Evolutionary conservation across 1,284 basidiomycete genomes (phyloP).

Genomic region (Fomitiporia mediterranea): DNA sequence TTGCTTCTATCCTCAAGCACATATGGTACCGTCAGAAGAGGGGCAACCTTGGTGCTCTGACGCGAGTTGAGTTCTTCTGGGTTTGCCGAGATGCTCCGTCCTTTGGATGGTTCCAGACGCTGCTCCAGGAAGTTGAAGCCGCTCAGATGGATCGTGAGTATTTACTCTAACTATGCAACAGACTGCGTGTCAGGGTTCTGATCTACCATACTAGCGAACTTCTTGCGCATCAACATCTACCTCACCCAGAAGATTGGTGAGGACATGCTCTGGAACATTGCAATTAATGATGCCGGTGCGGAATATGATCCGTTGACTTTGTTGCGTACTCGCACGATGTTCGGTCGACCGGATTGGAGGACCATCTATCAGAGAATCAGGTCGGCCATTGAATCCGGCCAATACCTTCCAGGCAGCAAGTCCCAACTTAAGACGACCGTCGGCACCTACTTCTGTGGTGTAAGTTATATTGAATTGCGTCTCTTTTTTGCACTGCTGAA

Average conservation of each 20-base stretch:
- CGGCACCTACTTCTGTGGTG: conserved; percentile 82
- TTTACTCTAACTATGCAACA: conserved; percentile 4
- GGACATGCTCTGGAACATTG: conserved; percentile 88
- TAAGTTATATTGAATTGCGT: conserved; percentile 24
- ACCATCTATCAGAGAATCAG: conserved; percentile 69
- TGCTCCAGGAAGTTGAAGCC: conserved; percentile 80
- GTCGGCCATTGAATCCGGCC: conserved; percentile 70
- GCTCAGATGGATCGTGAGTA: conserved; percentile 77
- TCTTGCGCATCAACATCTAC: conserved; percentile 86
- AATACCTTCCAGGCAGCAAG: conserved; percentile 73
- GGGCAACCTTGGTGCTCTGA: conserved; percentile 69
- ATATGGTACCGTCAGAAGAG: conserved; percentile 87
- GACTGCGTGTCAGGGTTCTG: neutral
- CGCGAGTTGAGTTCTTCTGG: conserved; percentile 90
- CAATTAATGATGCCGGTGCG: conserved; percentile 78
- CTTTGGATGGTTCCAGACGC: conserved; percentile 88
- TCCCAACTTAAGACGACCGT: conserved; percentile 78
- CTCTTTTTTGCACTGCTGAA: neutral
- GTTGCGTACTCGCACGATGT: conserved; percentile 79
- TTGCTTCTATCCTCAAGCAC: conserved; percentile 87
- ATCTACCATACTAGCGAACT: conserved; percentile 56
- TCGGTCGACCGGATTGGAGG: conserved; percentile 85
- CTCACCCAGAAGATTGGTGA: conserved; percentile 81
- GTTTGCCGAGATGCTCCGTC: conserved; percentile 84
- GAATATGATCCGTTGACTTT: conserved; percentile 83